These are phyloP conservation scores for Cryphonectria naterciae DNA, from an alignment of 2,329 filamentous ascomycete species.

Conservation along the genomic window DNA sequence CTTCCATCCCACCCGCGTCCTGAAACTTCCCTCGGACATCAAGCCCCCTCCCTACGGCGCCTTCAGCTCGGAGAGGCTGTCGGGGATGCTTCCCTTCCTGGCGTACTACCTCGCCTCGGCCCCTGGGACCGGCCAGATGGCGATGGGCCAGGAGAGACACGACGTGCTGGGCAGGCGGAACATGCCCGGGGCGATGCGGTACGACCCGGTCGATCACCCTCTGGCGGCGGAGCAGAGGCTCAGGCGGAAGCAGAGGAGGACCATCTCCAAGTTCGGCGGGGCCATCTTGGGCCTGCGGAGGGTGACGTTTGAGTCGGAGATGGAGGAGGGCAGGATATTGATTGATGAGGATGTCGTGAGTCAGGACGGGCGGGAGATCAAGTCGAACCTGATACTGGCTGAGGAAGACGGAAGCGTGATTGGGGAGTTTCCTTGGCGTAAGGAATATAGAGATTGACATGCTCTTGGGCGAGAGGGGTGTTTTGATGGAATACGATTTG, in stretches of 20 bases:
- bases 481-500: neutral
- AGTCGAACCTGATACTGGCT: neutral
- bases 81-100: constrained; percentile 48
- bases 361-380: constrained; percentile 8
- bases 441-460: neutral
- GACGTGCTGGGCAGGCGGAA: constrained; percentile 47
- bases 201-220: constrained; percentile 29
- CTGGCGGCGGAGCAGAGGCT: constrained; percentile 13
- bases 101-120: constrained; percentile 47
- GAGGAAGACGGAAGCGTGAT: constrained; percentile 4
- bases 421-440: neutral
- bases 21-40: constrained; percentile 32
- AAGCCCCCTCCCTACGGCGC: neutral
- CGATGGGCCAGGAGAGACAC: constrained; percentile 47
- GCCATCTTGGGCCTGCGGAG: constrained; percentile 12
- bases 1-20: constrained; percentile 2
- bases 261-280: constrained; percentile 17
- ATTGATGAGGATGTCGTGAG: constrained; percentile 30
- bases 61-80: constrained; percentile 39
- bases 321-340: constrained; percentile 23
- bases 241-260: neutral
- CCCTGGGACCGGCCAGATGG: constrained; percentile 42
- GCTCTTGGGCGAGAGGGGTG: no score
- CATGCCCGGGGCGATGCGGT: constrained; percentile 43
- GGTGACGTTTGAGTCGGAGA: constrained; percentile 33